Evolutionary conservation across 2,329 filamentous ascomycete genomes (phyloP), one percentile per base, ranked within the genome.

Genomic region (Ceratocystis destructans): DNA sequence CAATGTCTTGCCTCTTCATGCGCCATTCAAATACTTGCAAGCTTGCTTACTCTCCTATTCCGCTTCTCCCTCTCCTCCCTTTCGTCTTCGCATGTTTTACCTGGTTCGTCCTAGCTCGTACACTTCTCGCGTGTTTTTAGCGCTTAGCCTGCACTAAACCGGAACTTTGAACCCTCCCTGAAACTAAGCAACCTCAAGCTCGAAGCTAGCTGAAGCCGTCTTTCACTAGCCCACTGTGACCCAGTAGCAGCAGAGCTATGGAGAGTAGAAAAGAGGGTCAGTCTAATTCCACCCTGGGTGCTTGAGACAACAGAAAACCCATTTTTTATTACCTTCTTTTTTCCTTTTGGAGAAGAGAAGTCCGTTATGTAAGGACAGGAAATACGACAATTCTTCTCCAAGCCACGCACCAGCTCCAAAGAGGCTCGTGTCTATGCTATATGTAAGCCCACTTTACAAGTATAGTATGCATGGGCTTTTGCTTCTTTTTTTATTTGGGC

Each of bases 71-170:
- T 57, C 5, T 28, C 28, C 6, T 8, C 10, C 17, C 31, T 12
- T 17, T 57, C 53, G 22, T 57, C 37, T 59, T 59, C 55, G 55
- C 55, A 33, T 59, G 55, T 59, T 20, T 59, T 59, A 6, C 25
- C 55, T n/a, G 5, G 2, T 59, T 59, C 8, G 28, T 59, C 28
- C 17, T 59, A 59, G 55, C 31, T 31, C 17, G 12, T 10, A 22
- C 22, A 33, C 15, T 33, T 31, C 55, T 59, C 55, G 37, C 55
- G 55, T 59, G 25, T 37, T 59, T 59, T 25, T n/a, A 10, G 10
- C 20, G 48, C 22, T 5, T 48, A 7, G 7, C 48, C 48, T 25
- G 10, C 20, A 53, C 48, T 25, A 53, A 25, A 25, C 10, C 37
- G 37, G 37, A 41, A 41, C 10, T 41, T 41, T 41, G 10, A 41